Evolutionary conservation across 2,329 filamentous ascomycete genomes (phyloP).

Genomic region (Seiridium unicorne): DNA sequence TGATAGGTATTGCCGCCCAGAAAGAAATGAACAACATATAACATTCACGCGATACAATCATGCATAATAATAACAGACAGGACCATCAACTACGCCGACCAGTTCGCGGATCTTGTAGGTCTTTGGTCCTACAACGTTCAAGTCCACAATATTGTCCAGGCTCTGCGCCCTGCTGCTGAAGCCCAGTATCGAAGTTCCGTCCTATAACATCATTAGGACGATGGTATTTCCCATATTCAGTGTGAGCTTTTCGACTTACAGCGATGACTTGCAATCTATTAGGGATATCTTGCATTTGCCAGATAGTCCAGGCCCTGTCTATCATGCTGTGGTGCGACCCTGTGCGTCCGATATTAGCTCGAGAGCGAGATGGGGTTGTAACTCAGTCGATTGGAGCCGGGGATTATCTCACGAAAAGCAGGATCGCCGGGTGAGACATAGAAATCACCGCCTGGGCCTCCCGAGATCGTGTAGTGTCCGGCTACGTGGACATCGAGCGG

Average conservation of each 20-base stretch:
- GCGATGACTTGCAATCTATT: constrained; percentile 3
- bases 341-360: not conserved
- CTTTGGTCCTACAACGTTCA: constrained; percentile 12
- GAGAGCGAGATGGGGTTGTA: not conserved
- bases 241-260: constrained; percentile 1
- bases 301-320: constrained; percentile 1
- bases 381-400: not conserved
- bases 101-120: constrained; percentile 22
- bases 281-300: constrained; percentile 4
- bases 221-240: not conserved
- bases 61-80: constrained; percentile 27
- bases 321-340: constrained; percentile 6
- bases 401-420: constrained; percentile 1
- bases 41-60: not conserved
- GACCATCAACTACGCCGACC: constrained; percentile 24
- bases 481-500: constrained; percentile 33
- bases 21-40: too few relatives aligned
- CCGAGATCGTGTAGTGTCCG: constrained; percentile 37
- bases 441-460: constrained; percentile 28
- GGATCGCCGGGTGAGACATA: constrained; percentile 1
- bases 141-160: constrained; percentile 13
- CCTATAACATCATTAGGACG: constrained; percentile 3
- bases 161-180: constrained; percentile 6
- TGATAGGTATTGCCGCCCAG: too few relatives aligned
- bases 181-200: constrained; percentile 8